Conservation (phyloP, 345 rosid genomes). For the Eucalyptus globulus region DNA sequence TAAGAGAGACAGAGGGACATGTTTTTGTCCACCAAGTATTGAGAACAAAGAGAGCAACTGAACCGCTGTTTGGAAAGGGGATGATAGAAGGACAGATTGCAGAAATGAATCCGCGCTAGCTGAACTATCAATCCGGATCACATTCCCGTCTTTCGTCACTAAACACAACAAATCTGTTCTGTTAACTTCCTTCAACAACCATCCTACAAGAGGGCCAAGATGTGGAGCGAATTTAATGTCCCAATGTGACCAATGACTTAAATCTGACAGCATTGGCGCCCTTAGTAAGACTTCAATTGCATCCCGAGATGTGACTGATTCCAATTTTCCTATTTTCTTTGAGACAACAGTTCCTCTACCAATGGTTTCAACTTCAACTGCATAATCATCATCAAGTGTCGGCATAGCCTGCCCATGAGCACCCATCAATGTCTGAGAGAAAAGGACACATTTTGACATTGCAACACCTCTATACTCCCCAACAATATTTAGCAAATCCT, state of each 20-base stretch:
- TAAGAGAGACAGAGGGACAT: slow-evolving; percentile 57
- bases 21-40: slow-evolving; percentile 52
- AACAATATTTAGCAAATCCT: slow-evolving; percentile 29
- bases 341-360: background rate
- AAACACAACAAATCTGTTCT: slow-evolving; percentile 55
- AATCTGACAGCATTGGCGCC: slow-evolving; percentile 76
- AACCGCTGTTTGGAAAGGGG: slow-evolving; percentile 66
- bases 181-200: slow-evolving; percentile 59
- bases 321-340: slow-evolving; percentile 1
- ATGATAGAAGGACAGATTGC: slow-evolving; percentile 57
- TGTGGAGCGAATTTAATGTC: slow-evolving; percentile 57
- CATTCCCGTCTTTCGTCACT: slow-evolving; percentile 68
- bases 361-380: slow-evolving; percentile 4
- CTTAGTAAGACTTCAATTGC: slow-evolving; percentile 47
- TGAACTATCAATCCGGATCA: slow-evolving; percentile 59
- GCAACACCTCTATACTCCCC: slow-evolving; percentile 21
- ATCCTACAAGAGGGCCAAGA: slow-evolving; percentile 62
- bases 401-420: slow-evolving; percentile 4
- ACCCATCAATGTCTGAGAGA: slow-evolving; percentile 61
- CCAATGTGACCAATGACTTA: slow-evolving; percentile 88
- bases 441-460: slow-evolving; percentile 48
- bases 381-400: slow-evolving; percentile 4
- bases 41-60: slow-evolving; percentile 53
- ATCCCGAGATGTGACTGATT: slow-evolving; percentile 41
- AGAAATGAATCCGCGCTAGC: slow-evolving; percentile 63